A percentile compares a stretch with the other conserved stretches of the same genome.
Conservation (phyloP, 2,329 filamentous ascomycete genomes). For the Microcyclospora pomicola region DNA sequence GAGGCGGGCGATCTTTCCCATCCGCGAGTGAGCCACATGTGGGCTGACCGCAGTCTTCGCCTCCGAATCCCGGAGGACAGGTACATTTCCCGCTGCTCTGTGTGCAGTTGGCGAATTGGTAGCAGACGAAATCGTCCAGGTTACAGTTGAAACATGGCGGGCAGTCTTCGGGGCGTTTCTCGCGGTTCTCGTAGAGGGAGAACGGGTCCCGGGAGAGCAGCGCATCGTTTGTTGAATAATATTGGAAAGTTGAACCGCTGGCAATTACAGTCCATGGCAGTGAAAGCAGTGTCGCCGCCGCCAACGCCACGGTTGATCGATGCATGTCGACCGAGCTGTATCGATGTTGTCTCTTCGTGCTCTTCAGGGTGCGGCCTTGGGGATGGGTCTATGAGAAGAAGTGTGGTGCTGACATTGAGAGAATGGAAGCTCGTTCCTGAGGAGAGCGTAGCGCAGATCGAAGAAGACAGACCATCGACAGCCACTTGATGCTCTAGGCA, state of each 20-base stretch:
- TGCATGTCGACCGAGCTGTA: slow-evolving; percentile 11
- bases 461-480: no score
- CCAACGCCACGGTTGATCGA: slow-evolving; percentile 10
- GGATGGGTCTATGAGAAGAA: no score
- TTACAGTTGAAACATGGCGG: slow-evolving; percentile 97
- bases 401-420: no score
- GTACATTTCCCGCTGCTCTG: slow-evolving; percentile 82
- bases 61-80: slow-evolving; percentile 84
- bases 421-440: no score
- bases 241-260: slow-evolving; percentile 10
- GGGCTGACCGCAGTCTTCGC: slow-evolving; percentile 82
- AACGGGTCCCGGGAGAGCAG: slow-evolving; percentile 25
- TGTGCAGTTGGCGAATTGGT: slow-evolving; percentile 82
- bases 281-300: slow-evolving; percentile 11
- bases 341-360: not conserved
- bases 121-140: slow-evolving; percentile 77
- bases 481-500: not conserved
- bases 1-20: slow-evolving; percentile 63
- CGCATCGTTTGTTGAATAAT: slow-evolving; percentile 18
- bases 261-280: slow-evolving; percentile 9
- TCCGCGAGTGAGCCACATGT: slow-evolving; percentile 80
- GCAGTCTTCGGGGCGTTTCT: slow-evolving; percentile 60
- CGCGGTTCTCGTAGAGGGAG: slow-evolving; percentile 53
- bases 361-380: no score
- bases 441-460: no score